Evolutionary conservation across 129 eudicot species (phyloP).

Genomic region (Tagetes erecta): DNA sequence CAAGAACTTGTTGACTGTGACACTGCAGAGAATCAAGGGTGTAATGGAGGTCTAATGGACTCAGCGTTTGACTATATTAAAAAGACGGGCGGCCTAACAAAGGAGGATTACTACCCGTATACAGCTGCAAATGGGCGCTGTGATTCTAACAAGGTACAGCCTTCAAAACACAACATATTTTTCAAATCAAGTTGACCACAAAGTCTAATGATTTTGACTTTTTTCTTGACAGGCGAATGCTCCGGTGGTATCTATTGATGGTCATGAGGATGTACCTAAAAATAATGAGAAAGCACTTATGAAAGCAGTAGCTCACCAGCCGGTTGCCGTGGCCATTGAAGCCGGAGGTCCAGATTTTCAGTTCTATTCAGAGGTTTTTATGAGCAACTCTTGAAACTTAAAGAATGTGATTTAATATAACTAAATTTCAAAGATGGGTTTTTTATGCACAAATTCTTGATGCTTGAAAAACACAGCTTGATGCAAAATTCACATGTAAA

Average conservation of each 20-base stretch:
- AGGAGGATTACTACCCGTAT: slow-evolving; percentile 74
- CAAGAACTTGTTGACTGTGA: slow-evolving; percentile 96
- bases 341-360: slow-evolving; percentile 76
- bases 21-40: slow-evolving; percentile 67
- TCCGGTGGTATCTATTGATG: slow-evolving; percentile 78
- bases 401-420: neutral
- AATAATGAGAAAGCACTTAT: slow-evolving; percentile 72
- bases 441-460: neutral
- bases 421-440: neutral
- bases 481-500: neutral
- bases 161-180: slow-evolving; percentile 2
- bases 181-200: neutral
- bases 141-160: slow-evolving; percentile 59
- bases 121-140: slow-evolving; percentile 60
- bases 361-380: slow-evolving; percentile 77
- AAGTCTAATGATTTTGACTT: neutral
- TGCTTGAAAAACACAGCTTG: neutral
- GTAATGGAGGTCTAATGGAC: slow-evolving; percentile 94
- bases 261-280: slow-evolving; percentile 73
- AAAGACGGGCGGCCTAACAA: slow-evolving; percentile 69
- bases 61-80: slow-evolving; percentile 71
- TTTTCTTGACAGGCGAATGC: slow-evolving; percentile 44
- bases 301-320: slow-evolving; percentile 88
- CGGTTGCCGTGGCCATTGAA: slow-evolving; percentile 80
- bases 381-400: neutral